Percentiles rank a stretch among this genome's conserved stretches.
Conservation (phyloP, 2,329 filamentous ascomycete genomes). For the Colletotrichum falcatum region DNA sequence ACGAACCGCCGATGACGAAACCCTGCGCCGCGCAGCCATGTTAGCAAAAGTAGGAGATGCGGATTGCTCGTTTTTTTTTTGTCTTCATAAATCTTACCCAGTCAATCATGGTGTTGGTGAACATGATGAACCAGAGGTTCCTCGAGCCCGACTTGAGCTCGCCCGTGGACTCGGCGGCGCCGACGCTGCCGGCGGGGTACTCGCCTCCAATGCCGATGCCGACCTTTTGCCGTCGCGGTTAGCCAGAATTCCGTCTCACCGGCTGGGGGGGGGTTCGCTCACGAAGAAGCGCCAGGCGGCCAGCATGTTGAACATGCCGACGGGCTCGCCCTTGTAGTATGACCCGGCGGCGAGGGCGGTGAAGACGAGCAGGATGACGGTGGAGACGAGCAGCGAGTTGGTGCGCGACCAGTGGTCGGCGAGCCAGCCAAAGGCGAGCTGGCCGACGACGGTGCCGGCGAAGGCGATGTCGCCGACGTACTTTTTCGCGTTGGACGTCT, state of each 20-base stretch:
- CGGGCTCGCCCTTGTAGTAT: conserved; percentile 76
- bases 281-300: conserved; percentile 88
- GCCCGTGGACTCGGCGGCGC: conserved; percentile 84
- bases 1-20: conserved; percentile 81
- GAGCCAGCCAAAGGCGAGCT: conserved; percentile 83
- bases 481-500: conserved; percentile 73
- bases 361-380: conserved; percentile 86
- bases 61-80: conserved; percentile 15
- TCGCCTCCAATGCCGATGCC: conserved; percentile 61
- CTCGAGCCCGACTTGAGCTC: conserved; percentile 83
- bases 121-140: conserved; percentile 93
- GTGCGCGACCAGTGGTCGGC: conserved; percentile 88
- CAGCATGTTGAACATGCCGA: conserved; percentile 80
- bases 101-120: conserved; percentile 90
- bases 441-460: conserved; percentile 85
- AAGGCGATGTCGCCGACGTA: conserved; percentile 88
- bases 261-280: conserved; percentile 51
- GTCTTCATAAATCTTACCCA: conserved; percentile 46
- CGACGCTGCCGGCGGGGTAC: conserved; percentile 86
- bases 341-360: conserved; percentile 82
- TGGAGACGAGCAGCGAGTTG: conserved; percentile 84
- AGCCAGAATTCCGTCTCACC: neutral
- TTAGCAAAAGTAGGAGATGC: neutral
- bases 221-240: conserved; percentile 7
- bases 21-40: conserved; percentile 54